These are phyloP conservation scores for Neurospora hispaniola DNA, from an alignment of 495 filamentous ascomycete genomes.

Conservation along the genomic window DNA sequence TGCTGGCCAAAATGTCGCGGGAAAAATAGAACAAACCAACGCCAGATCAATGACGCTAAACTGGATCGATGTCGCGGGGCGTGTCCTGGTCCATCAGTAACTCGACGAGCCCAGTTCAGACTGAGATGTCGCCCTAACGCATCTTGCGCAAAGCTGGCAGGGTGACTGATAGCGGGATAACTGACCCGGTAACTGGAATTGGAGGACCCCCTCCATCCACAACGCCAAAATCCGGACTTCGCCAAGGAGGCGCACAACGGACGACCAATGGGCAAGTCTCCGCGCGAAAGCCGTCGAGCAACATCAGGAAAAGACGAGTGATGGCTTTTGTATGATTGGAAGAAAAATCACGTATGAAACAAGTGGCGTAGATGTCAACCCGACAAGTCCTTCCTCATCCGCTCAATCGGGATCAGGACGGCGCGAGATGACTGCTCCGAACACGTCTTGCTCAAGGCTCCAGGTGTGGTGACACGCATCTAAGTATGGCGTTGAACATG, in stretches of 20 bases:
- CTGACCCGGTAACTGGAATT: neutral
- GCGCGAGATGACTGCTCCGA: neutral
- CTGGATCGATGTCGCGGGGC: neutral
- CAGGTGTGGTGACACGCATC: neutral
- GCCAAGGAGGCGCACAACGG: neutral
- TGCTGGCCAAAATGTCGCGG: neutral
- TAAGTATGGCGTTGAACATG: neutral
- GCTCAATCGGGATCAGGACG: neutral
- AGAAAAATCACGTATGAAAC: neutral
- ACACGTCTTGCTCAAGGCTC: neutral
- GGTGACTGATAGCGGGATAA: neutral
- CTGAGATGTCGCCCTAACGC: neutral
- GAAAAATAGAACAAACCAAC: neutral
- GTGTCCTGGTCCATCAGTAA: neutral
- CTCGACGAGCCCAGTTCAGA: neutral
- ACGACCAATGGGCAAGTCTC: neutral
- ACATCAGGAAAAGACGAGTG: neutral
- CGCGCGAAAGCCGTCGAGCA: neutral
- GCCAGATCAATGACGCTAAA: neutral
- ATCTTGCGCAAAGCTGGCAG: neutral
- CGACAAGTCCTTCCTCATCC: neutral
- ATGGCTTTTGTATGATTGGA: neutral
- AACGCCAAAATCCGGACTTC: neutral
- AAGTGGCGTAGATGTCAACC: neutral
- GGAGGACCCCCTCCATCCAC: neutral